Percentiles rank a stretch among this genome's conserved stretches.
Conservation (phyloP, 192 early-diverging fungal species). For the Coemansia sp. region DNA sequence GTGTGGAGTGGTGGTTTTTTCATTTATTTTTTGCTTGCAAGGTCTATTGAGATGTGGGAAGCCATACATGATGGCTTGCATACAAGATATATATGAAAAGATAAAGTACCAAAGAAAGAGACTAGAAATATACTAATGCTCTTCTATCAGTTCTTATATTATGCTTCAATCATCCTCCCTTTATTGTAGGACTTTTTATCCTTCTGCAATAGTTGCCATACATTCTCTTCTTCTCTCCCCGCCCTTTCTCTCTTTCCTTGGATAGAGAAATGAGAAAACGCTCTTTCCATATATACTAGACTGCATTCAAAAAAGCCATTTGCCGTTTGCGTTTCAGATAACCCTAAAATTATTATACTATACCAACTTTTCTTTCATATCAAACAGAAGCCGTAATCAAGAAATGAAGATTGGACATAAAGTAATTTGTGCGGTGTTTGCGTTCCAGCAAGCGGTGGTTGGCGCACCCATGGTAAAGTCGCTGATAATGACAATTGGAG, state of each 20-base stretch:
- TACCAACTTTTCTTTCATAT: background rate
- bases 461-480: constrained; percentile 46
- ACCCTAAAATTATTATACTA: too few species aligned
- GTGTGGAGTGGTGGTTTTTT: background rate
- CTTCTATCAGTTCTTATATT: background rate
- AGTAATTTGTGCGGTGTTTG: constrained; percentile 1
- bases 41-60: background rate
- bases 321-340: too few species aligned
- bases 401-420: too few species aligned
- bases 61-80: constrained; percentile 11
- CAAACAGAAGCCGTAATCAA: background rate
- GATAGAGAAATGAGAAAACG: background rate
- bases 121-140: background rate
- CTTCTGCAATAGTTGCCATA: background rate
- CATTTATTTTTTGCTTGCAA: background rate
- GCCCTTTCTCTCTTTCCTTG: background rate
- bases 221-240: background rate
- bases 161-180: background rate
- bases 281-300: too few species aligned
- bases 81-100: constrained; percentile 1
- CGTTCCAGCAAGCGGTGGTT: constrained; percentile 7
- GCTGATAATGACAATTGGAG: constrained; percentile 23
- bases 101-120: background rate
- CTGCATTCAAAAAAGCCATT: too few species aligned
- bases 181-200: background rate